phyloP scores from a whole-genome alignment of 1,284 basidiomycete genomes.

The Malassezia globosa region DNA sequence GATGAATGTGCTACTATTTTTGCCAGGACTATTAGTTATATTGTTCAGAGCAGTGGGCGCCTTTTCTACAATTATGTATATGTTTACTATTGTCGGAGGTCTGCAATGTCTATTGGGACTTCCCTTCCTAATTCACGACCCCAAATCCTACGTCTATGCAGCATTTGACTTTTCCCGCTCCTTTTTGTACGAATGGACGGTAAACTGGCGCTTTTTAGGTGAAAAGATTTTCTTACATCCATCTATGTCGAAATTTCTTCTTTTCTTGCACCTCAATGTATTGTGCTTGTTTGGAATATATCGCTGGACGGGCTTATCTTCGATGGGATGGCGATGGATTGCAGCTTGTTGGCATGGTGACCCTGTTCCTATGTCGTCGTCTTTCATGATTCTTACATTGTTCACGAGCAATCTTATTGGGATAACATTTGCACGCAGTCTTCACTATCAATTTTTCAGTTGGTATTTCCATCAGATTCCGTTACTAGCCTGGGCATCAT shows the following conservation, averaged over 20 bases:
- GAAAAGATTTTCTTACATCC: slow-evolving; percentile 64
- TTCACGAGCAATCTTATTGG: slow-evolving; percentile 88
- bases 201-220: slow-evolving; percentile 84
- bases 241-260: slow-evolving; percentile 57
- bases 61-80: slow-evolving; percentile 5
- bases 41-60: slow-evolving; percentile 56
- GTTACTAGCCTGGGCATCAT: slow-evolving; percentile 60
- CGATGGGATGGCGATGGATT: slow-evolving; percentile 56
- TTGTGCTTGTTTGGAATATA: slow-evolving; percentile 59
- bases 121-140: slow-evolving; percentile 61
- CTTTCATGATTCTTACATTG: slow-evolving; percentile 55
- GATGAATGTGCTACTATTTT: slow-evolving; percentile 88
- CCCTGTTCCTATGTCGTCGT: not conserved
- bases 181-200: slow-evolving; percentile 93
- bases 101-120: slow-evolving; percentile 58
- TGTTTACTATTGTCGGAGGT: slow-evolving; percentile 8
- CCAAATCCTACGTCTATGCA: slow-evolving; percentile 58
- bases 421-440: slow-evolving; percentile 78
- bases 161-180: slow-evolving; percentile 80
- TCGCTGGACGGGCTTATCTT: slow-evolving; percentile 58
- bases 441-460: slow-evolving; percentile 97
- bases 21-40: slow-evolving; percentile 64
- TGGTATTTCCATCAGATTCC: slow-evolving; percentile 96
- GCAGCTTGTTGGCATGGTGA: slow-evolving; percentile 50
- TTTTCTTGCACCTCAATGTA: slow-evolving; percentile 58